Conservation (phyloP, 208 protist species). For the Trypanosoma vivax region DNA sequence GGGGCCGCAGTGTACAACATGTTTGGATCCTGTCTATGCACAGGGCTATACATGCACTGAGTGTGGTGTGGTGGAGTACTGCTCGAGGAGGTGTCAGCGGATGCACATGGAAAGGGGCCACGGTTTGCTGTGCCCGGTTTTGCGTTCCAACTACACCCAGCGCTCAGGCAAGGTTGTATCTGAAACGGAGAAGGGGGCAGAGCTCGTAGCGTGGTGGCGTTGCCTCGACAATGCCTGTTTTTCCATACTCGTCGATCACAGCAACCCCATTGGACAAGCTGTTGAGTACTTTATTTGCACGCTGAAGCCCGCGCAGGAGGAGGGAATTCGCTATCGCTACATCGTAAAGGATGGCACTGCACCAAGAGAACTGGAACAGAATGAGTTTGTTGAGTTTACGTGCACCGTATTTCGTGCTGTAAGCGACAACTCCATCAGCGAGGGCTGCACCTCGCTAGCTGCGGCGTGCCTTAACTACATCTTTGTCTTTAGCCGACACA, state of each 20-base stretch:
- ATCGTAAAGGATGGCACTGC: conserved; percentile 24
- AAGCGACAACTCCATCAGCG: conserved; percentile 65
- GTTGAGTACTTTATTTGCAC: conserved; percentile 72
- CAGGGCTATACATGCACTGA: conserved; percentile 70
- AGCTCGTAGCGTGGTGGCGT: conserved; percentile 77
- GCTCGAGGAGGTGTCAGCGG: conserved; percentile 64
- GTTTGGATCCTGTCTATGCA: conserved; percentile 81
- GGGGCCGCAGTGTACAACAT: conserved; percentile 67
- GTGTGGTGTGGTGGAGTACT: conserved; percentile 78
- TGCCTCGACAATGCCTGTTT: conserved; percentile 58
- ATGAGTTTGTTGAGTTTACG: conserved; percentile 64
- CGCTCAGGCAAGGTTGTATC: conserved; percentile 57
- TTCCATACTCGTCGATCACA: conserved; percentile 65
- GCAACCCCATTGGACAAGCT: conserved; percentile 55
- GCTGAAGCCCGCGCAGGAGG: conserved; percentile 52
- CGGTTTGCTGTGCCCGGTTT: conserved; percentile 59
- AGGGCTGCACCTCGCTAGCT: conserved; percentile 70
- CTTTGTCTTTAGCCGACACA: conserved; percentile 65
- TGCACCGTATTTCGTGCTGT: conserved; percentile 76
- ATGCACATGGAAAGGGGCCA: conserved; percentile 60
- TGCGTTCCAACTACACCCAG: conserved; percentile 53
- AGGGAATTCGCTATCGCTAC: conserved; percentile 68
- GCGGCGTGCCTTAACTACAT: conserved; percentile 80
- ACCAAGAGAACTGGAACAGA: conserved; percentile 22
- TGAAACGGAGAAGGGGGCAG: conserved; percentile 53